A percentile compares a stretch with the other conserved stretches of the same genome.
These are phyloP conservation scores for Opeltia flavorubescens DNA, from an alignment of 495 filamentous ascomycete genomes.

Conservation along the genomic window DNA sequence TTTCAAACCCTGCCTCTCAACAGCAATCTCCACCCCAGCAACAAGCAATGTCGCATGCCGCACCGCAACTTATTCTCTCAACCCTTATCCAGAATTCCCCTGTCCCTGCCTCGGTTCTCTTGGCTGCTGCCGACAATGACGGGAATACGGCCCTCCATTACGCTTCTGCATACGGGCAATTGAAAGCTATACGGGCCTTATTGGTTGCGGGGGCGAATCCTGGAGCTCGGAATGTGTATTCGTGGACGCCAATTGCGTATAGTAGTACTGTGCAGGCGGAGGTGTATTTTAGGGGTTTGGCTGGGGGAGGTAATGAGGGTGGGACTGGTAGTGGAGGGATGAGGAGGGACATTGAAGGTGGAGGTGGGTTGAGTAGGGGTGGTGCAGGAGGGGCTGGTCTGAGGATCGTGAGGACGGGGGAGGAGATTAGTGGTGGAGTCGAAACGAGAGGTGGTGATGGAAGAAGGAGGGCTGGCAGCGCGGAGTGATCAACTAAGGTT, in stretches of 20 bases:
- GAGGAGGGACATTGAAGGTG: background rate
- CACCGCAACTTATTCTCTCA: slow-evolving; percentile 5
- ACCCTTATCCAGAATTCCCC: background rate
- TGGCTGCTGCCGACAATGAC: slow-evolving; percentile 31
- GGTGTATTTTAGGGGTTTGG: slow-evolving; percentile 55
- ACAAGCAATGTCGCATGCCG: slow-evolving; percentile 4
- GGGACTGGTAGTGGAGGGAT: slow-evolving; percentile 2
- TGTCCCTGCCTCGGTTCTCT: slow-evolving; percentile 1
- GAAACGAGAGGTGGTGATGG: background rate
- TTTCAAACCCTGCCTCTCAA: background rate
- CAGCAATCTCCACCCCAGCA: background rate
- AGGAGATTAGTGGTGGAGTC: background rate
- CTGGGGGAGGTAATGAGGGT: slow-evolving; percentile 20
- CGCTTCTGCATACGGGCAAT: slow-evolving; percentile 49
- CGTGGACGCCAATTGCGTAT: slow-evolving; percentile 61
- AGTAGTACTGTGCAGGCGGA: slow-evolving; percentile 60
- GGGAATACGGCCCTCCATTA: slow-evolving; percentile 72
- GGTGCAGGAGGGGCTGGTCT: slow-evolving; percentile 2
- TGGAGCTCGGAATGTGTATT: slow-evolving; percentile 48
- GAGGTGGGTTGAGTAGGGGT: slow-evolving; percentile 7
- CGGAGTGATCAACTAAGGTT: background rate
- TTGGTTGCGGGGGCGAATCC: slow-evolving; percentile 54
- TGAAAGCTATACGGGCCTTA: slow-evolving; percentile 58
- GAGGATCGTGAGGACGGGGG: background rate
- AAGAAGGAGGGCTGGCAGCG: slow-evolving; percentile 5